Percentiles rank a stretch among this genome's conserved stretches.
These are phyloP conservation scores for Apiospora malaysiana DNA, from an alignment of 2,329 filamentous ascomycete species.

Conservation along the genomic window DNA sequence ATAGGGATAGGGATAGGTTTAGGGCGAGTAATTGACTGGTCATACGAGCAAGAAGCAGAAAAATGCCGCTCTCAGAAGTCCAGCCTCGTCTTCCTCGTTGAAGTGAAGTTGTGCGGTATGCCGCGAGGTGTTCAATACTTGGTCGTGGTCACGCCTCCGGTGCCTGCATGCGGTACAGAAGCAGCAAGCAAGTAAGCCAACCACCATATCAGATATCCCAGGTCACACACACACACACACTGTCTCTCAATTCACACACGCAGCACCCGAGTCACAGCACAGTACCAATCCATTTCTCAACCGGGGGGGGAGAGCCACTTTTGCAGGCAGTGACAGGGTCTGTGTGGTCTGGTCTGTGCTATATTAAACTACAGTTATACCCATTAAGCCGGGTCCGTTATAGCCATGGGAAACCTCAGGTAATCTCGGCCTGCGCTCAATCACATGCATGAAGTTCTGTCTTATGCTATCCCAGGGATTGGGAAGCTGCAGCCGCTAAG, in stretches of 20 bases:
- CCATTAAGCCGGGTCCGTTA: slow-evolving; percentile 20
- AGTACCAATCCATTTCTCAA: neutral
- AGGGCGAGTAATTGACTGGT: neutral
- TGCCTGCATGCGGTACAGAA: slow-evolving; percentile 11
- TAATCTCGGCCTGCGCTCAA: slow-evolving; percentile 21
- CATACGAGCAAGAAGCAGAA: neutral
- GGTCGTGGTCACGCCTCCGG: neutral
- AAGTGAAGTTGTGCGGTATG: neutral
- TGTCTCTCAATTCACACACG: neutral
- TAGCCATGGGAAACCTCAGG: slow-evolving; percentile 15
- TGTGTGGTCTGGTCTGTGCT: slow-evolving; percentile 10
- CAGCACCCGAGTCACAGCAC: neutral
- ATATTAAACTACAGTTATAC: slow-evolving; percentile 16
- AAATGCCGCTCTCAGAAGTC: neutral
- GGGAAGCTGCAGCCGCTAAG: slow-evolving; percentile 14
- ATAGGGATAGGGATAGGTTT: too few species aligned
- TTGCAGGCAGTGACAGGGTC: slow-evolving; percentile 10
- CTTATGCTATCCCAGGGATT: slow-evolving; percentile 4
- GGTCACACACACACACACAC: slow-evolving; percentile 14
- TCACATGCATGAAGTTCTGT: slow-evolving; percentile 19
- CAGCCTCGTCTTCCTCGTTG: neutral
- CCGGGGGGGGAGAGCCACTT: neutral
- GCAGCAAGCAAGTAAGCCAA: neutral
- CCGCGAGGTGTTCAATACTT: neutral
- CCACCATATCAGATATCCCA: slow-evolving; percentile 11